Percentiles rank a stretch among this genome's conserved stretches.
Evolutionary conservation across 2,329 filamentous ascomycete species (phyloP).

Genomic region (Sporothrix pseudoabietina): DNA sequence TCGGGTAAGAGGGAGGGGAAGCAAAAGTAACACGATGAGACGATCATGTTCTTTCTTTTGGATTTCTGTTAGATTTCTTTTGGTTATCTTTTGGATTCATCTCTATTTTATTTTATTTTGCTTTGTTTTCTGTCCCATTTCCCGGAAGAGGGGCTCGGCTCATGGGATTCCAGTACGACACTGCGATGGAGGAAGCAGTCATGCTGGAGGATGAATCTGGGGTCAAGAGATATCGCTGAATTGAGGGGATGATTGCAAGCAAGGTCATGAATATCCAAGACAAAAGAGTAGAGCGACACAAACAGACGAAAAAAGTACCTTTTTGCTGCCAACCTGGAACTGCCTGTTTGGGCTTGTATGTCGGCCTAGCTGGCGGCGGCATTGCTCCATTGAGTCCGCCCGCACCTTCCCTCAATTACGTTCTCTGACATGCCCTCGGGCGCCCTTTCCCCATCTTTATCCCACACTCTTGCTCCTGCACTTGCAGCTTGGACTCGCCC

Average conservation of each 20-base stretch:
- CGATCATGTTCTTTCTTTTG: background rate
- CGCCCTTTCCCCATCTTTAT: background rate
- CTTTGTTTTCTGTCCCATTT: background rate
- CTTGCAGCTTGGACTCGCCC: background rate
- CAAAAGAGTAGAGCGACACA: background rate
- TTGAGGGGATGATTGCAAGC: background rate
- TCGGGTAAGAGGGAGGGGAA: background rate
- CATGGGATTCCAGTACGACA: background rate
- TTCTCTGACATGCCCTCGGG: background rate
- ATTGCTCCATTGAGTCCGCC: slow-evolving; percentile 8
- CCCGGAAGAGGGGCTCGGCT: background rate
- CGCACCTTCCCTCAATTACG: background rate
- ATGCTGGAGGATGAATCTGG: background rate
- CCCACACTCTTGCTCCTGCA: no score
- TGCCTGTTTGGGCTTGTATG: background rate
- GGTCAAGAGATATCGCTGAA: background rate
- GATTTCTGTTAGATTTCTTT: background rate
- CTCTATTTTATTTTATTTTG: background rate
- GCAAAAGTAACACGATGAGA: background rate
- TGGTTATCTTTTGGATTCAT: background rate
- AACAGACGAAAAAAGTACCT: background rate
- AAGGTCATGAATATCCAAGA: background rate
- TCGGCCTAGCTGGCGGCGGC: slow-evolving; percentile 12
- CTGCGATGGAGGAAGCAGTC: background rate
- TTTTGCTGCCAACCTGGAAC: background rate